A percentile compares a stretch with the other conserved stretches of the same genome.
Conservation (phyloP, 1,139 yeast species). For the Meyerozyma carpophila region DNA sequence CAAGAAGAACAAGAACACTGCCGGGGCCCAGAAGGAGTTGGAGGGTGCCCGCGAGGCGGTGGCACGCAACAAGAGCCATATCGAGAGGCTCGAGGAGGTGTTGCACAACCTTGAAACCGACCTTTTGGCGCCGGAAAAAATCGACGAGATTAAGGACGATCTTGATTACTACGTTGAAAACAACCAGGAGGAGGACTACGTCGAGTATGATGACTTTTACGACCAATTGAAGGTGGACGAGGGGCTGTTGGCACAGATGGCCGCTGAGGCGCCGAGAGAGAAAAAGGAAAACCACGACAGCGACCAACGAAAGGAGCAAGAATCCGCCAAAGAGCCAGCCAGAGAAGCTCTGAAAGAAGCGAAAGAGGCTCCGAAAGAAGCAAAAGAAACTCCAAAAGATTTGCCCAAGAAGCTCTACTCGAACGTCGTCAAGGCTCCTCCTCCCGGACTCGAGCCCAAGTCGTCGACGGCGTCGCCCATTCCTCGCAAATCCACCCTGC, state of each 20-base stretch:
- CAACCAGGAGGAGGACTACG: slow-evolving; percentile 92
- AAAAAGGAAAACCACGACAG: slow-evolving; percentile 9
- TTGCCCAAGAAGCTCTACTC: slow-evolving; percentile 9
- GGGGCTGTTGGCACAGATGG: slow-evolving; percentile 42
- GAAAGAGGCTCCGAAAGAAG: slow-evolving; percentile 1
- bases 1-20: slow-evolving; percentile 47
- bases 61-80: slow-evolving; percentile 79
- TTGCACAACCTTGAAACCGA: slow-evolving; percentile 79
- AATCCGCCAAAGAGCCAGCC: neutral
- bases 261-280: slow-evolving; percentile 20
- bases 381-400: neutral
- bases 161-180: slow-evolving; percentile 91
- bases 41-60: slow-evolving; percentile 59
- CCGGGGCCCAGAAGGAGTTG: slow-evolving; percentile 42
- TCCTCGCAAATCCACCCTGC: slow-evolving; percentile 14
- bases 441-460: slow-evolving; percentile 5
- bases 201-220: slow-evolving; percentile 91
- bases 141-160: slow-evolving; percentile 82
- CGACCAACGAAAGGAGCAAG: slow-evolving; percentile 8
- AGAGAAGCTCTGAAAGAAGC: slow-evolving; percentile 8
- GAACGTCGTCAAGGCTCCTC: slow-evolving; percentile 16
- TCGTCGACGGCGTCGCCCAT: slow-evolving; percentile 3
- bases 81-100: slow-evolving; percentile 70
- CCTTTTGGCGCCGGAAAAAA: slow-evolving; percentile 72
- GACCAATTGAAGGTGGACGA: slow-evolving; percentile 80